phyloP scores from a whole-genome alignment of 352 stramenopile genomes.

The Phytopythium litorale region DNA sequence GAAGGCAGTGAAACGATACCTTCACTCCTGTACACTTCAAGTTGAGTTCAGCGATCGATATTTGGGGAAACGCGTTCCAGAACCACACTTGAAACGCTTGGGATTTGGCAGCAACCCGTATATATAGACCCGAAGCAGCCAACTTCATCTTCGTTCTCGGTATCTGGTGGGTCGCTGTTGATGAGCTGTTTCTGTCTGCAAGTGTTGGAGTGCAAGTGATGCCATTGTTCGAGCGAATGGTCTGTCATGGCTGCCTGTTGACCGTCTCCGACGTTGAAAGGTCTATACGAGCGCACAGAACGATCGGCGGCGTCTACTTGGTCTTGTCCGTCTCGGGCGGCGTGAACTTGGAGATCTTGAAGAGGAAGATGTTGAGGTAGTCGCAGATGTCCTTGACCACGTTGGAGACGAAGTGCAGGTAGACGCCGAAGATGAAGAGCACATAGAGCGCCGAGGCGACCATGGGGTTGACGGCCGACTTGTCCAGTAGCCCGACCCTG shows the following conservation, averaged over 20 bases:
- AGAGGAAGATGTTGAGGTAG: constrained; percentile 83
- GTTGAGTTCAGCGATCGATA: too few relatives aligned
- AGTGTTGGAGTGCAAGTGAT: background rate
- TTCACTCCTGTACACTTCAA: too few relatives aligned
- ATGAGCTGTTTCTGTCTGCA: constrained; percentile 3
- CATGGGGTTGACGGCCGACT: constrained; percentile 58
- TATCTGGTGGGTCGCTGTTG: constrained; percentile 15
- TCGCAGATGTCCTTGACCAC: constrained; percentile 85
- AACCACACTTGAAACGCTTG: too few relatives aligned
- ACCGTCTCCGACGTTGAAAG: background rate
- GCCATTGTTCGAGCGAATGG: background rate
- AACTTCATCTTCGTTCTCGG: constrained; percentile 18
- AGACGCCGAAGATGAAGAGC: constrained; percentile 68
- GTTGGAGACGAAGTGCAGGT: constrained; percentile 77
- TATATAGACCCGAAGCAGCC: constrained; percentile 32
- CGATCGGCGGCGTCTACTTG: constrained; percentile 17
- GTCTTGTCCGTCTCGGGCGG: constrained; percentile 22
- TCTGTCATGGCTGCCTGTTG: background rate
- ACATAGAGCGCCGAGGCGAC: constrained; percentile 65
- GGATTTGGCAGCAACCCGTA: too few relatives aligned
- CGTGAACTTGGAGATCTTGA: constrained; percentile 62
- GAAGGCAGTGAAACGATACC: too few relatives aligned
- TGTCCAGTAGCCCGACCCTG: constrained; percentile 34
- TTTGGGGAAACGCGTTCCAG: too few relatives aligned
- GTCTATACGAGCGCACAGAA: background rate